These are phyloP conservation scores for Dactylellina leptospora DNA, from an alignment of 2,329 filamentous ascomycete genomes.

Conservation along the genomic window DNA sequence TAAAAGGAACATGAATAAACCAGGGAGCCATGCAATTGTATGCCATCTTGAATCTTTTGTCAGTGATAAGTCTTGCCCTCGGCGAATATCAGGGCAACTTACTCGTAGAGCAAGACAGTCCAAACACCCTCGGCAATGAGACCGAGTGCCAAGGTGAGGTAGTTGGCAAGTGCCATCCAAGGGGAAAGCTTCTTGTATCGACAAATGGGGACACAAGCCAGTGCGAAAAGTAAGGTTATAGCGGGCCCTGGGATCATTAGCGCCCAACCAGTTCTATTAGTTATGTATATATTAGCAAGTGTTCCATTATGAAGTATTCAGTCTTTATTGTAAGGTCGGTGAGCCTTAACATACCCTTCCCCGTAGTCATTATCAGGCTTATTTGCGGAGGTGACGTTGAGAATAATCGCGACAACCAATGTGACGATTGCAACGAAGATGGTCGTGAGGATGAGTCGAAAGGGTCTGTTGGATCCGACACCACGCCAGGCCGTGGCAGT, in stretches of 20 bases:
- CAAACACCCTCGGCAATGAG: slow-evolving; percentile 20
- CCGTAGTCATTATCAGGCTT: slow-evolving; percentile 32
- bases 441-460: slow-evolving; percentile 10
- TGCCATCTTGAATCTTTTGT: slow-evolving; percentile 30
- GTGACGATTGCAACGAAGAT: slow-evolving; percentile 12
- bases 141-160: slow-evolving; percentile 11
- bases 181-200: slow-evolving; percentile 17
- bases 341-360: slow-evolving; percentile 33
- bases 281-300: neutral
- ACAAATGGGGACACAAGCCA: slow-evolving; percentile 15
- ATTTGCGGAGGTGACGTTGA: slow-evolving; percentile 45
- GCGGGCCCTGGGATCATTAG: slow-evolving; percentile 39
- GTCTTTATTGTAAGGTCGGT: neutral
- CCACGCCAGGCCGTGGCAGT: slow-evolving; percentile 30
- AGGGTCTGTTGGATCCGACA: slow-evolving; percentile 21
- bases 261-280: slow-evolving; percentile 27
- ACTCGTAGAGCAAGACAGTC: slow-evolving; percentile 26
- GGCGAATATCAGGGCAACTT: neutral
- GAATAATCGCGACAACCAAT: slow-evolving; percentile 21
- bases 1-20: slow-evolving; percentile 33
- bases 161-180: slow-evolving; percentile 3
- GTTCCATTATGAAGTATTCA: too few species aligned
- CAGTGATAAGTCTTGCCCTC: too few species aligned
- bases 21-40: slow-evolving; percentile 35
- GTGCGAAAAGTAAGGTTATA: slow-evolving; percentile 14